Evolutionary conservation across 148 eudicot genomes (phyloP), one percentile per base, ranked within the genome.

Genomic region (Chenopodium suecicum): DNA sequence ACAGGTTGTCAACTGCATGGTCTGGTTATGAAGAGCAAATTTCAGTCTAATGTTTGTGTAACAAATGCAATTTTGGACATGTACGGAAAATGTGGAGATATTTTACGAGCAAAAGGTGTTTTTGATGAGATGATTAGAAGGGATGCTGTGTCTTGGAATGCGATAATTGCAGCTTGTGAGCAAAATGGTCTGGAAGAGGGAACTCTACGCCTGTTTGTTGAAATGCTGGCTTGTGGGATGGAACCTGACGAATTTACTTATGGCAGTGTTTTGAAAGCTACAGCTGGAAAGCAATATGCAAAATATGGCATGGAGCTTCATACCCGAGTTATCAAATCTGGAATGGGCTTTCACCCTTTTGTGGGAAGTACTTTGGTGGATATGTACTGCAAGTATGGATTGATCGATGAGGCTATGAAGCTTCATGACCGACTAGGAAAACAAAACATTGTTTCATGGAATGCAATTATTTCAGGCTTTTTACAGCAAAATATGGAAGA

Each of bases 71-170:
- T 94, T 80, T 81, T 96, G 82, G 98, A 94, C 83, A 92, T 92
- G 99, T 94, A 96, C 82, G 99, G 97, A 73, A 94, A 96, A 87
- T 94, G 94, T 87, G 97, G 94, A 87, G 91, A 89, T 72, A 27
- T 91, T 74, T 22, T 52, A 31, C 94, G 85, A 83, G 94, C 97
- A 77, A 84, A 86, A 48, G 77, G 78, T 29, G 84, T 92, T 73
- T 94, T 96, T 79, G 87, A 88, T 83, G 90, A 86, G 82, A 96
- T 96, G 99, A 82, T 83, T 32, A 81, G 63, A 41, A 86, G 93
- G 73, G 99, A 94, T 84, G 92, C 90, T 73, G 94, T 96, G 19
- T 91, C 99, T 73, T 96, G 95, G 98, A 95, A 94, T 83, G 91
- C 94, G 27, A 86, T 92, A 76, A 91, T 94, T 87, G 92, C 98